Conservation (phyloP, 2,329 filamentous ascomycete species). For the Diplodia intermedia region DNA sequence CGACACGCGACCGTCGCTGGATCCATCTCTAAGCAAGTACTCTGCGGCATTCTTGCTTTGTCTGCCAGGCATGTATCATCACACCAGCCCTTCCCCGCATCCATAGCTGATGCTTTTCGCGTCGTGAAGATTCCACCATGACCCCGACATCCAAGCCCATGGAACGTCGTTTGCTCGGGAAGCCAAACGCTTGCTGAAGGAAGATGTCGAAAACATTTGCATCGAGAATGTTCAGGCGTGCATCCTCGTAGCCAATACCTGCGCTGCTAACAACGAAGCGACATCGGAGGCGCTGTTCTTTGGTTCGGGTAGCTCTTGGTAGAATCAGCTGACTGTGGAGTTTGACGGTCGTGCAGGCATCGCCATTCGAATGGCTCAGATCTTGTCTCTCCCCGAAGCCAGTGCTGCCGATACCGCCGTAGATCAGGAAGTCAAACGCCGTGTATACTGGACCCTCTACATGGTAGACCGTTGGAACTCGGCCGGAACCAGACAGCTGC, state of each 20-base stretch:
- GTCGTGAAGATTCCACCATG: constrained; percentile 25
- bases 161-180: constrained; percentile 37
- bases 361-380: constrained; percentile 33
- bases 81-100: too few species aligned
- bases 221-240: constrained; percentile 51
- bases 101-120: background rate
- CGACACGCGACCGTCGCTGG: constrained; percentile 1
- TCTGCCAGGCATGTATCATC: constrained; percentile 14
- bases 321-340: background rate
- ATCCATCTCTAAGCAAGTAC: constrained; percentile 14
- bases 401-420: constrained; percentile 37
- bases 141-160: constrained; percentile 34
- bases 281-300: constrained; percentile 51
- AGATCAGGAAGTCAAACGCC: constrained; percentile 48
- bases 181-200: constrained; percentile 37
- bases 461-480: constrained; percentile 54
- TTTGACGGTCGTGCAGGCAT: constrained; percentile 23
- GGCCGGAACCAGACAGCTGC: constrained; percentile 46
- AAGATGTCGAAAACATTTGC: constrained; percentile 48
- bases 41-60: constrained; percentile 24
- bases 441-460: constrained; percentile 51
- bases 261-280: constrained; percentile 45
- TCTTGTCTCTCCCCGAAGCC: constrained; percentile 24
- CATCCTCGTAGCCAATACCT: constrained; percentile 49
- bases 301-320: constrained; percentile 24